Base-by-base conservation (phyloP, 495 filamentous ascomycete species). In the Gamarada debralockiae region DNA sequence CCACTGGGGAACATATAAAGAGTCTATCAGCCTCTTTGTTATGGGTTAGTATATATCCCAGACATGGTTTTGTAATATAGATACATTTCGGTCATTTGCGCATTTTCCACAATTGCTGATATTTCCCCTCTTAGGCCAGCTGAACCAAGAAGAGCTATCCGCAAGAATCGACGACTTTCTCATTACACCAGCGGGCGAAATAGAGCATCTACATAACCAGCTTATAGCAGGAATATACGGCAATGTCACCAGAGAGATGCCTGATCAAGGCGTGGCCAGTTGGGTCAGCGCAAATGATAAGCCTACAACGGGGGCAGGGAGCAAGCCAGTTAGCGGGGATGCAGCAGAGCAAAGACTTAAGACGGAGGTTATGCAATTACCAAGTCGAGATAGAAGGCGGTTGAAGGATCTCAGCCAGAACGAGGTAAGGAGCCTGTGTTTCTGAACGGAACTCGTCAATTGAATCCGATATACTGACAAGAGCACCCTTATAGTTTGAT, bases 221-320 rank as follows among this genome's bases (percentile, higher is more conserved):
- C 84, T 97, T 48, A 68, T 97, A 47, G 79, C 83, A 63, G 89
- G 87, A 33, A 86, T 98, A 63, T 87, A 87, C 63, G 87, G 80
- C 54, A 98, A 98, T 72, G 77, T 88, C 42, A 86, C 81, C 21
- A 80, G 93, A 52, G 93, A 98, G 67, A 82, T 88, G 63, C 93
- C 93, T 5, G 91, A 96, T 64, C 84, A 86, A 68, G 91, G 90
- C 57, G 87, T 95, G 59, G 95, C 93, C 53, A 87, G 81, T 59
- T 98, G 92, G 92, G 93, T 98, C 49, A 90, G 87, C 58, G 89
- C 89, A 20, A 96, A 93, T 62, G 92, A 97, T 71, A 97, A 97
- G 72, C 91, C 91, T n/a, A 73, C 78, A 13, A 67, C 78, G n/a
- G 82, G 81, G 21, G 71, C 83, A 50, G 81, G 85, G 41, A 83